These are phyloP conservation scores for Fusarium brevicatenulatum DNA, from an alignment of 2,329 filamentous ascomycete genomes.

Conservation along the genomic window DNA sequence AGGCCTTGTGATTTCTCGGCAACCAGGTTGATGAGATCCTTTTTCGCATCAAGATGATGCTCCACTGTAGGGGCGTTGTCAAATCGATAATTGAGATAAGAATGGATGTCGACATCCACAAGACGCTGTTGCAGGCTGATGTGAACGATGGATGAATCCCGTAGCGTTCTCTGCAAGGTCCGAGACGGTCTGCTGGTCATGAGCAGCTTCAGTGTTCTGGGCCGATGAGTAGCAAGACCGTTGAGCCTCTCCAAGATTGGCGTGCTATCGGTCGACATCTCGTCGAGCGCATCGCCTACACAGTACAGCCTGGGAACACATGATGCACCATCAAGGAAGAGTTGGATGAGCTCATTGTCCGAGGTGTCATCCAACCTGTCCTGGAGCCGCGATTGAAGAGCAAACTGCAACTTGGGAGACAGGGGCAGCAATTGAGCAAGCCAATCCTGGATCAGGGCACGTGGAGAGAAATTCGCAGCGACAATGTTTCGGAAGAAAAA, in stretches of 20 bases:
- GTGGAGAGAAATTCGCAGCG: slow-evolving; percentile 35
- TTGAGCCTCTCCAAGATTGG: slow-evolving; percentile 35
- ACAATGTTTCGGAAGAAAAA: slow-evolving; percentile 43
- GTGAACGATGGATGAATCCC: slow-evolving; percentile 37
- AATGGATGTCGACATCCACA: slow-evolving; percentile 30
- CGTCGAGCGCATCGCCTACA: slow-evolving; percentile 38
- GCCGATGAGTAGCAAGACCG: slow-evolving; percentile 30
- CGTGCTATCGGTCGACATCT: slow-evolving; percentile 35
- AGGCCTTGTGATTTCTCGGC: slow-evolving; percentile 25
- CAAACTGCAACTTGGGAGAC: slow-evolving; percentile 35
- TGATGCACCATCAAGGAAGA: slow-evolving; percentile 29
- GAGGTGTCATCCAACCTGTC: slow-evolving; percentile 28
- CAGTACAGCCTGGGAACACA: slow-evolving; percentile 37
- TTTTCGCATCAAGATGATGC: slow-evolving; percentile 1
- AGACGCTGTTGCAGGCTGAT: slow-evolving; percentile 38
- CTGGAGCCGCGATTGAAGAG: slow-evolving; percentile 23
- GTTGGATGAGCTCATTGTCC: slow-evolving; percentile 35
- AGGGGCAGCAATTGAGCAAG: slow-evolving; percentile 36
- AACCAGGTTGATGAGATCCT: slow-evolving; percentile 32
- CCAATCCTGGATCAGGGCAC: slow-evolving; percentile 39
- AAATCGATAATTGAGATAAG: slow-evolving; percentile 33
- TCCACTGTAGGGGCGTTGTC: background rate
- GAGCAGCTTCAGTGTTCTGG: slow-evolving; percentile 32
- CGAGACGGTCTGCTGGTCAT: slow-evolving; percentile 39
- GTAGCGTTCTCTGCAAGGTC: slow-evolving; percentile 27